Percentiles rank a stretch among this genome's conserved stretches.
phyloP scores from a whole-genome alignment of 83 land plant genomes.

The Larix sibirica region DNA sequence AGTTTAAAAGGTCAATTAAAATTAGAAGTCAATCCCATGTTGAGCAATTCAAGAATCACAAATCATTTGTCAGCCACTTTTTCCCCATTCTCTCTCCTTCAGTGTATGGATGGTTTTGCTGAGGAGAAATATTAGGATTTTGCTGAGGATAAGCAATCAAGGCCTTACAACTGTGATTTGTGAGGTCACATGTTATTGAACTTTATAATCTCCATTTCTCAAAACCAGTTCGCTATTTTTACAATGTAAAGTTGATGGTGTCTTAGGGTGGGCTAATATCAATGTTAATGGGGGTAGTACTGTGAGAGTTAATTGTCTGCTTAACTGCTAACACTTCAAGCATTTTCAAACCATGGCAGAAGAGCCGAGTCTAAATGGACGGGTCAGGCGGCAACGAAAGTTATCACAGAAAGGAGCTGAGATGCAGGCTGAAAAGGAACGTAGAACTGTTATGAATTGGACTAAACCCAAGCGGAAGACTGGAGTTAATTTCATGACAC shows the following conservation, averaged over 20 bases:
- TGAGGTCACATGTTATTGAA: too few relatives aligned
- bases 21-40: too few relatives aligned
- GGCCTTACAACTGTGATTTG: too few relatives aligned
- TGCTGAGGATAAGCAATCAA: too few relatives aligned
- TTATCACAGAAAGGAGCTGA: conserved; percentile 83
- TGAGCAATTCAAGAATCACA: too few relatives aligned
- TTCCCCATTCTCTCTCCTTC: too few relatives aligned
- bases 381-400: conserved; percentile 72
- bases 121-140: neutral
- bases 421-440: conserved; percentile 75
- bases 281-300: neutral
- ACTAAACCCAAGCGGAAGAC: conserved; percentile 39
- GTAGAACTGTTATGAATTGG: conserved; percentile 47
- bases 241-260: neutral
- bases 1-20: too few relatives aligned
- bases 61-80: too few relatives aligned
- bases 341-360: too few relatives aligned
- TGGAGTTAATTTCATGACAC: neutral
- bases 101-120: neutral
- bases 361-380: conserved; percentile 52
- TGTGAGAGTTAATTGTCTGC: neutral
- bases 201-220: too few relatives aligned
- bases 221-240: neutral
- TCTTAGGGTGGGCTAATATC: neutral
- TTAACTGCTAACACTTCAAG: neutral